Percentiles rank a stretch among this genome's conserved stretches.
Conservation (phyloP, 495 filamentous ascomycete species). For the Trypethelium eluteriae region DNA sequence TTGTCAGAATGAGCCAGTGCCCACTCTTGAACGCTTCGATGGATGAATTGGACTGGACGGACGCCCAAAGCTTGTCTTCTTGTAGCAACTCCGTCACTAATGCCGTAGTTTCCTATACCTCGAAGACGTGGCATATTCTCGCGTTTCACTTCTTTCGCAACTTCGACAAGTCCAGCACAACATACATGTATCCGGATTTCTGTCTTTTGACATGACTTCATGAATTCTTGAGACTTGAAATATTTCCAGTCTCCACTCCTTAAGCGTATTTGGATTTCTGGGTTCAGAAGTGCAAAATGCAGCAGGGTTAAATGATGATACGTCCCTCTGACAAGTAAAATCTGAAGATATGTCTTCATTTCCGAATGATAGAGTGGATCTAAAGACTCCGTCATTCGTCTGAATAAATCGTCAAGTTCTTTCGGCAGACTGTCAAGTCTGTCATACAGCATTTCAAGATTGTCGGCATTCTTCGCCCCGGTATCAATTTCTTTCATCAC, state of each 20-base stretch:
- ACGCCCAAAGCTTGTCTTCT: background rate
- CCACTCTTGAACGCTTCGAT: slow-evolving; percentile 9
- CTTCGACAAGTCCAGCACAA: slow-evolving; percentile 1
- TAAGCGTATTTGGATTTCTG: background rate
- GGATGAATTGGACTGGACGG: slow-evolving; percentile 1
- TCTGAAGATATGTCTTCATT: background rate
- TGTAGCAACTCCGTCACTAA: background rate
- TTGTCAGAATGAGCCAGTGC: background rate
- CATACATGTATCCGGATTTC: slow-evolving; percentile 2
- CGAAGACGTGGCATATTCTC: background rate
- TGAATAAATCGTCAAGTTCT: background rate
- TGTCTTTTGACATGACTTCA: background rate
- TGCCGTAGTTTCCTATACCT: background rate
- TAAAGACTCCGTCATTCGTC: background rate
- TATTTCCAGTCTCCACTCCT: background rate
- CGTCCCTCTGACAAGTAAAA: background rate
- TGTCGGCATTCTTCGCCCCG: background rate
- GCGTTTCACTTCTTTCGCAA: slow-evolving; percentile 1
- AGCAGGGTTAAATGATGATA: background rate
- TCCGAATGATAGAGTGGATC: background rate
- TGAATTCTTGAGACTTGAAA: slow-evolving; percentile 11
- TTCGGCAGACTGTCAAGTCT: background rate
- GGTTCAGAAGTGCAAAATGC: background rate
- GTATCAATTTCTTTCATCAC: background rate
- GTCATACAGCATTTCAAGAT: background rate